Evolutionary conservation across 2,329 filamentous ascomycete genomes (phyloP).

Genomic region (Penicillium olsonii): DNA sequence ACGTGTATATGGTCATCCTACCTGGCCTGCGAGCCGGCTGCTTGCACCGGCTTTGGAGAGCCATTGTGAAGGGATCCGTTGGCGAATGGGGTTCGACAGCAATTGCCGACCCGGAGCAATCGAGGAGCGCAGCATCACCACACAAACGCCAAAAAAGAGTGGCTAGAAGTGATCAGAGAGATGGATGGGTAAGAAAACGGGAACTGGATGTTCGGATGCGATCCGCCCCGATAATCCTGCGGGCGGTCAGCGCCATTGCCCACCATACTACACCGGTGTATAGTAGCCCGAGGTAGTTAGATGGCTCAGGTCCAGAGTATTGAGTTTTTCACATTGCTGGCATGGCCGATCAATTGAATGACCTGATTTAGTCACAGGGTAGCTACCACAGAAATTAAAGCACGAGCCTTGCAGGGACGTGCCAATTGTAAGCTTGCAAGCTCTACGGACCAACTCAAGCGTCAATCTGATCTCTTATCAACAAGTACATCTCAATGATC

Average conservation of each 20-base stretch:
- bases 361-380: too few species aligned
- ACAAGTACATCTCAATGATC: too few species aligned
- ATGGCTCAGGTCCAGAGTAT: too few species aligned
- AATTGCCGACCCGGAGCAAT: constrained; percentile 50
- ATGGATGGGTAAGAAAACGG: constrained; percentile 32
- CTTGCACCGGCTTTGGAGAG: constrained; percentile 39
- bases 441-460: too few species aligned
- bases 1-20: constrained; percentile 27
- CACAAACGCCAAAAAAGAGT: constrained; percentile 36
- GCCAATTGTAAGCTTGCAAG: too few species aligned
- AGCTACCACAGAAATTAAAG: too few species aligned
- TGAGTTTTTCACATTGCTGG: too few species aligned
- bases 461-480: too few species aligned
- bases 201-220: constrained; percentile 40
- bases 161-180: constrained; percentile 25
- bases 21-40: constrained; percentile 45
- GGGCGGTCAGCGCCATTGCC: constrained; percentile 27
- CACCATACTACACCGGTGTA: not conserved
- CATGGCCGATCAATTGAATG: too few species aligned
- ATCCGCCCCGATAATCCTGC: constrained; percentile 40
- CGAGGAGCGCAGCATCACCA: constrained; percentile 59
- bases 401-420: too few species aligned
- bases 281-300: not conserved
- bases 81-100: constrained; percentile 41
- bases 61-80: constrained; percentile 46